A percentile compares a stretch with the other conserved stretches of the same genome.
phyloP scores from a whole-genome alignment of 2,329 filamentous ascomycete species.

The Ophiostoma triangulosporum region DNA sequence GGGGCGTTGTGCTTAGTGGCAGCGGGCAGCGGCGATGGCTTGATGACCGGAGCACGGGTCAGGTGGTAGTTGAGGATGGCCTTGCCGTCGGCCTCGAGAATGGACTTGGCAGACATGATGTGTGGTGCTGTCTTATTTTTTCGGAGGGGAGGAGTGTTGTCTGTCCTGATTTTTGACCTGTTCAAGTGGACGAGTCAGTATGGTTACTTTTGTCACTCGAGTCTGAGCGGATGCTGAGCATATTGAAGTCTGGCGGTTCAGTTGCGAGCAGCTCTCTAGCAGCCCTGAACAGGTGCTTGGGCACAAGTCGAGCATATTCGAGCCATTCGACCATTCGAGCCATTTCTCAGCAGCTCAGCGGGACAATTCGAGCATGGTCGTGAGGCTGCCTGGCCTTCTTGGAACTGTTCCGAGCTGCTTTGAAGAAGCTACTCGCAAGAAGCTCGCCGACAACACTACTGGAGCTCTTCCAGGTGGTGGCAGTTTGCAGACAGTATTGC shows the following conservation, averaged over 20 bases:
- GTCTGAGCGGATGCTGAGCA: not conserved
- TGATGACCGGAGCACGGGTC: conserved; percentile 92
- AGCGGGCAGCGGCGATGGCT: conserved; percentile 82
- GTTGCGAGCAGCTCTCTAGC: not conserved
- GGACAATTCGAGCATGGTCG: no score
- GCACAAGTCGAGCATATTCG: not conserved
- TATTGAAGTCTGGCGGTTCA: not conserved
- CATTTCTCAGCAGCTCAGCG: no score
- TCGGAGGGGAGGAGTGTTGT: not conserved
- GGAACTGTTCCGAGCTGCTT: no score
- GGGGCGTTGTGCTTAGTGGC: conserved; percentile 84
- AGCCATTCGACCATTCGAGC: not conserved
- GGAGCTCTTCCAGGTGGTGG: not conserved
- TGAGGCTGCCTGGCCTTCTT: no score
- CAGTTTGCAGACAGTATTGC: not conserved
- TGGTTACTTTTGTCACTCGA: not conserved
- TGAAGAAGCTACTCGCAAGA: no score
- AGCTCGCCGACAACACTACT: not conserved
- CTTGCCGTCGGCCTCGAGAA: conserved; percentile 99
- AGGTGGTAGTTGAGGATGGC: conserved; percentile 99
- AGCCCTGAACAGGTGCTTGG: not conserved
- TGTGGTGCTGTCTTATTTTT: not conserved
- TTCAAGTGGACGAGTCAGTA: conserved; percentile 1
- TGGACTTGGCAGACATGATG: conserved; percentile 85
- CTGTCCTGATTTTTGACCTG: not conserved